Evolutionary conservation across 768 basidiomycete genomes (phyloP), one percentile per base, ranked within the genome.

Genomic region (Cyclocybe cylindracea): DNA sequence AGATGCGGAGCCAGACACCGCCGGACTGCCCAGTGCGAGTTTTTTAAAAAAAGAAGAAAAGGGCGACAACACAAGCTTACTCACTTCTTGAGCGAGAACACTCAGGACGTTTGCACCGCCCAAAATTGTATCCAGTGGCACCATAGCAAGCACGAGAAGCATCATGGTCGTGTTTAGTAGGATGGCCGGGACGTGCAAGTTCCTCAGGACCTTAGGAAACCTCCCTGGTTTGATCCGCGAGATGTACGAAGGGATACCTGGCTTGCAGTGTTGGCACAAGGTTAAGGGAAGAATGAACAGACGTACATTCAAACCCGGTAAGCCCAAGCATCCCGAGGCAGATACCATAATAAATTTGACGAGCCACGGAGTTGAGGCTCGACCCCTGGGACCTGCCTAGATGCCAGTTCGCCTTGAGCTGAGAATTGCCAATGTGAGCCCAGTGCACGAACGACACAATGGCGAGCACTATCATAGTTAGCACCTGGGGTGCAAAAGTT

Each of bases 251-350:
- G 87, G 86, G 0, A 79, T 77, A 50, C 85, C 86, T 76, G 36
- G 33, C 44, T n/a, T 6, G 10, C 14, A 31, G 38, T 24, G 6
- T 50, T 39, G 33, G 11, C 7, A 8, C 37, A 40, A 24, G 29
- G n/a, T 45, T 16, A 44, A 36, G 14, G 19, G 3, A 37, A 34
- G 35, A 57, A 11, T 16, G 14, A 7, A 46, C 10, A 13, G 40
- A 63, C 70, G 36, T 50, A 85, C 85, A 86, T 76, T 85, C 84
- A 59, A 84, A 83, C 7, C 85, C 88, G 1, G 89, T 89, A 34
- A 89, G 71, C 0, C 86, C 87, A 1, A 91, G 70, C 73, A 89
- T 84, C 0, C 85, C 81, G 3, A 91, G 70, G 57, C 87, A 89
- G 24, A 86, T 71, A 0, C 89, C 89, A 53, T 83, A 72, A 63